Percentiles rank a stretch among this genome's conserved stretches.
These are phyloP conservation scores for Epichloe sp. DNA, from an alignment of 2,329 filamentous ascomycete species.

Conservation along the genomic window DNA sequence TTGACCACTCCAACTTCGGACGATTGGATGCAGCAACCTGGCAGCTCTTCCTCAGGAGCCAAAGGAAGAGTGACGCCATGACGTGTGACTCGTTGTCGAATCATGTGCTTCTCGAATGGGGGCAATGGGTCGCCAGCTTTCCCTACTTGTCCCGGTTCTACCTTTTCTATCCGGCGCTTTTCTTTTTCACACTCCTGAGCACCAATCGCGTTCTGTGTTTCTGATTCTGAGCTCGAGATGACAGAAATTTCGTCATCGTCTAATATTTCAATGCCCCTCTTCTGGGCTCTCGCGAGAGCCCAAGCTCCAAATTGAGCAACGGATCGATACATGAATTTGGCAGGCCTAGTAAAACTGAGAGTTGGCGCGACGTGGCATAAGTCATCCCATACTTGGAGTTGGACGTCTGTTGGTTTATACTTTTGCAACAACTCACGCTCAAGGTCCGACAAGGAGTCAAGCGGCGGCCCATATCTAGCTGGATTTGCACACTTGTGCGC, in stretches of 20 bases:
- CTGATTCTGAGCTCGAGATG: conserved; percentile 48
- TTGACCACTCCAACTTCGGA: conserved; percentile 69
- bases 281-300: conserved; percentile 73
- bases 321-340: conserved; percentile 89
- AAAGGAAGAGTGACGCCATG: conserved; percentile 64
- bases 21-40: conserved; percentile 48
- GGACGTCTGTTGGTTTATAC: conserved; percentile 77
- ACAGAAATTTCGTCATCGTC: conserved; percentile 67
- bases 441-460: conserved; percentile 48
- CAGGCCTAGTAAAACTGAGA: conserved; percentile 88
- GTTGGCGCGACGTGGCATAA: conserved; percentile 87
- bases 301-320: conserved; percentile 90
- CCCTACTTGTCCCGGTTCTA: conserved; percentile 44
- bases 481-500: conserved; percentile 92
- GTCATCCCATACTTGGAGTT: conserved; percentile 92
- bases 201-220: conserved; percentile 13
- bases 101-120: conserved; percentile 73
- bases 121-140: conserved; percentile 76
- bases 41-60: conserved; percentile 48
- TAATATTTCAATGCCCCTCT: conserved; percentile 64
- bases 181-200: conserved; percentile 11
- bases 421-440: conserved; percentile 46
- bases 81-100: conserved; percentile 72
- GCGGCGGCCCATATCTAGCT: conserved; percentile 55
- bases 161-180: conserved; percentile 9